phyloP scores from a whole-genome alignment of 2,329 filamentous ascomycete species.

The Colletotrichum cereale region DNA sequence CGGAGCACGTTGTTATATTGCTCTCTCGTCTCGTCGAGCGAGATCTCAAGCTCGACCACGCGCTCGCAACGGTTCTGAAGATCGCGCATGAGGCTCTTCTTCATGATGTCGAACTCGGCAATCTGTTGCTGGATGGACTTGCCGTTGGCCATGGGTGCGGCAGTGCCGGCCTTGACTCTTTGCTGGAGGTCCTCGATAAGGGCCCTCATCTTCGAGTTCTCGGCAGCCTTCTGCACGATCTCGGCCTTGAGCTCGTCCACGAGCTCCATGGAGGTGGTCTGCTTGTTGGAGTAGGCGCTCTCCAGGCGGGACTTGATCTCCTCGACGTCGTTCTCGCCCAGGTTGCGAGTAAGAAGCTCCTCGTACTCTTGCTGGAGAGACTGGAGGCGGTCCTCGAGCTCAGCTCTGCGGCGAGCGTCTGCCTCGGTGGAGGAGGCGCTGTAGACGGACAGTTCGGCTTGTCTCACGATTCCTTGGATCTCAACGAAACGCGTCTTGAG shows the following conservation, averaged over 20 bases:
- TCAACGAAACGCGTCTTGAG: slow-evolving; percentile 85
- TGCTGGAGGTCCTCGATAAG: slow-evolving; percentile 85
- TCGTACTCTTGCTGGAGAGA: slow-evolving; percentile 87
- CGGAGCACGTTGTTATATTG: slow-evolving; percentile 99
- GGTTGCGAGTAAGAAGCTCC: slow-evolving; percentile 81
- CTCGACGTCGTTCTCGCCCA: slow-evolving; percentile 82
- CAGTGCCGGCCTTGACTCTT: slow-evolving; percentile 73
- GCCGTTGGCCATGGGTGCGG: slow-evolving; percentile 77
- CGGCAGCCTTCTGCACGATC: slow-evolving; percentile 80
- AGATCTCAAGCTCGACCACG: slow-evolving; percentile 98
- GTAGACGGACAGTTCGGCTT: slow-evolving; percentile 89
- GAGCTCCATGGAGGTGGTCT: slow-evolving; percentile 79
- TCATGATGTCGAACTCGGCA: slow-evolving; percentile 98
- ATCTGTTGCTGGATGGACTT: slow-evolving; percentile 98
- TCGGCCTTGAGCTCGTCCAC: slow-evolving; percentile 83
- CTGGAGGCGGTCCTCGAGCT: slow-evolving; percentile 82
- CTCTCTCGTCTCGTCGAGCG: slow-evolving; percentile 94
- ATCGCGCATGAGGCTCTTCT: slow-evolving; percentile 99
- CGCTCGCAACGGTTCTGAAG: slow-evolving; percentile 98
- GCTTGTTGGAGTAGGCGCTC: slow-evolving; percentile 80
- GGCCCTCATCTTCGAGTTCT: slow-evolving; percentile 84
- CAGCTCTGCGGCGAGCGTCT: slow-evolving; percentile 76
- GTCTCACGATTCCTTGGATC: slow-evolving; percentile 91
- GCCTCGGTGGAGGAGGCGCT: slow-evolving; percentile 74
- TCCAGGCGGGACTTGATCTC: slow-evolving; percentile 86